Percentiles rank a stretch among this genome's conserved stretches.
These are phyloP conservation scores for Immersiella caudata DNA, from an alignment of 495 filamentous ascomycete genomes.

Conservation along the genomic window DNA sequence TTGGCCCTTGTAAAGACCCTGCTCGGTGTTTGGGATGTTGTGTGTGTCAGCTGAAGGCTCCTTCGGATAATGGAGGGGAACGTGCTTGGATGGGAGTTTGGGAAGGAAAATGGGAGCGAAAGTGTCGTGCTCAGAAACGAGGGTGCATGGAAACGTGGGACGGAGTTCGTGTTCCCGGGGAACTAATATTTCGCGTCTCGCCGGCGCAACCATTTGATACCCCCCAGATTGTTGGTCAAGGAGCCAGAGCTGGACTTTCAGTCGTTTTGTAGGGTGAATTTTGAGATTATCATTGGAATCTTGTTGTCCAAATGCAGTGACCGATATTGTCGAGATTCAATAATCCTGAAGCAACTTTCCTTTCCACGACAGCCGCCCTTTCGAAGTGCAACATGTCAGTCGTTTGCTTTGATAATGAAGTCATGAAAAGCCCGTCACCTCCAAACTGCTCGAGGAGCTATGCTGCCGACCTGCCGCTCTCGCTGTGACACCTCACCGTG, in stretches of 20 bases:
- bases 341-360: no score
- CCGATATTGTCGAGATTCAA: neutral
- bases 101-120: neutral
- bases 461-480: no score
- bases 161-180: neutral
- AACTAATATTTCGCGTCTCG: neutral
- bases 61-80: neutral
- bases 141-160: neutral
- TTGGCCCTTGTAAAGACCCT: neutral
- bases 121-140: neutral
- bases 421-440: no score
- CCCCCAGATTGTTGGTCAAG: neutral
- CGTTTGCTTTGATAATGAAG: no score
- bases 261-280: neutral
- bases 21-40: neutral
- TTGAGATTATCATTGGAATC: neutral
- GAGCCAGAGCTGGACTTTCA: neutral
- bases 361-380: no score
- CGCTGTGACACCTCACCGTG: no score
- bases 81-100: no score
- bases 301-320: neutral
- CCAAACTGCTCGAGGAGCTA: no score
- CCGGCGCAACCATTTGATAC: neutral
- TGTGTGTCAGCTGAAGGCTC: neutral
- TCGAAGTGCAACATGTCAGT: no score